These are phyloP conservation scores for Penicilliopsis zonata DNA, from an alignment of 495 filamentous ascomycete species.

Conservation along the genomic window DNA sequence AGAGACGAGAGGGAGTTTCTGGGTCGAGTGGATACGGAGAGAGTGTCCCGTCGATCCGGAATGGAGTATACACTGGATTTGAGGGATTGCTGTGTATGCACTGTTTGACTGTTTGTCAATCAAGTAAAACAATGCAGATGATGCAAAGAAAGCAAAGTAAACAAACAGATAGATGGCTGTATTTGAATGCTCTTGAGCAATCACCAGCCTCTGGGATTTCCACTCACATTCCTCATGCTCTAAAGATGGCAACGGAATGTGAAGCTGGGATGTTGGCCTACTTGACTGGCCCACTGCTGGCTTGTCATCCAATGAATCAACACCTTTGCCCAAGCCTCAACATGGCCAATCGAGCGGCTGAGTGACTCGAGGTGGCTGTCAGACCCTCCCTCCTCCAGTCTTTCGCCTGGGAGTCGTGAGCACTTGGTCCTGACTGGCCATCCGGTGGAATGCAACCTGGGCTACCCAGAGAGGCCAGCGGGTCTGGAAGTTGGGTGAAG, in stretches of 20 bases:
- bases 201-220: conserved; percentile 29
- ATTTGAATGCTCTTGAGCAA: conserved; percentile 28
- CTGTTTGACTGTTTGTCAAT: conserved; percentile 30
- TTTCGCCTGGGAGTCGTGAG: conserved; percentile 4
- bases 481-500: conserved; percentile 7
- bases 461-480: conserved; percentile 22
- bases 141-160: conserved; percentile 41
- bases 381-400: conserved; percentile 9
- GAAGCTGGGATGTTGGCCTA: conserved; percentile 11
- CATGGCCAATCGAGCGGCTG: conserved; percentile 16
- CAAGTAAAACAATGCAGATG: conserved; percentile 33
- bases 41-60: conserved; percentile 10
- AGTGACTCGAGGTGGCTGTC: conserved; percentile 10
- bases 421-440: conserved; percentile 17
- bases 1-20: conserved; percentile 5
- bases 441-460: conserved; percentile 27
- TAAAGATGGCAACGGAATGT: conserved; percentile 32
- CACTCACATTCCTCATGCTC: conserved; percentile 27
- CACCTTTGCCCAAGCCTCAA: conserved; percentile 4
- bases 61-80: conserved; percentile 3
- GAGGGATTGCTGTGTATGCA: conserved; percentile 11
- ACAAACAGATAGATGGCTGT: conserved; percentile 31
- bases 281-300: conserved; percentile 13
- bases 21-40: conserved; percentile 6
- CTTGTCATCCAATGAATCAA: conserved; percentile 16